Evolutionary conservation across 441 rosid species (phyloP), one percentile per base, ranked within the genome.

Genomic region (Populus hybrid): DNA sequence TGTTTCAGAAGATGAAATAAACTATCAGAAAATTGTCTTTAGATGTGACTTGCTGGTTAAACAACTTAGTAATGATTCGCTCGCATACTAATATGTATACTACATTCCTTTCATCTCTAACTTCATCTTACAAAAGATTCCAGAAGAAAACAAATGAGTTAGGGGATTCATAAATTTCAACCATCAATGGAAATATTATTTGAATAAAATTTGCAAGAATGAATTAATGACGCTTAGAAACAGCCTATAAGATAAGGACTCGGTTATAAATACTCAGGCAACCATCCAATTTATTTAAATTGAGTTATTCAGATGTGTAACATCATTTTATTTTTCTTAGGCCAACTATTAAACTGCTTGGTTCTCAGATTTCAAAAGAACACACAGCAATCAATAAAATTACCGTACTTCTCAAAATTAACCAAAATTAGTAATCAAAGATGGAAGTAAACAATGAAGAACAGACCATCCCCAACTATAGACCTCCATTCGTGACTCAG

Each of bases 381-480:
- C 10, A 20, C 12, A 24, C 42, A 1, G 26, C 32, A 35, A 32
- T 23, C 63, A 72, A 78, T 34, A 6, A 23, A 57, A 50, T 42
- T 1, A 68, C 1, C 2, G 12, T 71, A 21, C 4, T 12, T 46
- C 24, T 10, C 40, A 79, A 72, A 72, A 69, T 36, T 24, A 23
- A 53, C 21, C 14, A 21, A 68, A 10, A 69, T 63, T 42, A 26
- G 72, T 70, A 79, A 30, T 64, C 64, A 18, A 50, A 61, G 28
- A 35, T 6, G 21, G 30, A 77, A 35, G 16, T 24, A 73, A 70
- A 72, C 63, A 79, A 67, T 66, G 40, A 46, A 80, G 77, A 75
- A 80, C 94, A 63, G 79, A 95, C 99, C 99, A 96, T 90, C 99
- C 99, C 99, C 99, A 96, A 81, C 97, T 94, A 82, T 88, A 96